Percentiles rank a stretch among this genome's conserved stretches.
Conservation (phyloP, 2,329 filamentous ascomycete species). For the Calonectria hawksworthii region DNA sequence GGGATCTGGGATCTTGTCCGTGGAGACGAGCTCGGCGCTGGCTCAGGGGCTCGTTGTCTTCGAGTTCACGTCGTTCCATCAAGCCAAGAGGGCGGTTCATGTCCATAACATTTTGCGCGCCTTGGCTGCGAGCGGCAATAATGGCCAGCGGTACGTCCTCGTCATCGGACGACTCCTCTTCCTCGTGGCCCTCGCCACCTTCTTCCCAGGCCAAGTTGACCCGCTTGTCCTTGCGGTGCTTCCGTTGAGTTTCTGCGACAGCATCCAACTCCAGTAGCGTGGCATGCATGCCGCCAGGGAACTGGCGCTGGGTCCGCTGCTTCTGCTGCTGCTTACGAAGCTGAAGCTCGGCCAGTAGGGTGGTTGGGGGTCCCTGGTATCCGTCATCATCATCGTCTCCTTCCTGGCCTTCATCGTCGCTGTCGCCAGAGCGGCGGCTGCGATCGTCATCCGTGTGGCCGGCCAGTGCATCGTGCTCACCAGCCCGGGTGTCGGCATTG, state of each 20-base stretch:
- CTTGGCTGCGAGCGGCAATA: conserved; percentile 74
- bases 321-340: conserved; percentile 91
- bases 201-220: conserved; percentile 95
- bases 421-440: conserved; percentile 35
- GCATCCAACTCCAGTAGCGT: conserved; percentile 93
- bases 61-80: conserved; percentile 85
- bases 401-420: conserved; percentile 54
- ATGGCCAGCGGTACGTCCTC: conserved; percentile 92
- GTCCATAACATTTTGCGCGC: conserved; percentile 65
- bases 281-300: conserved; percentile 86
- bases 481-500: conserved; percentile 43
- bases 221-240: conserved; percentile 79
- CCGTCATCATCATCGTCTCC: conserved; percentile 64
- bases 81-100: conserved; percentile 78
- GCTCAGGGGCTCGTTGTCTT: conserved; percentile 93
- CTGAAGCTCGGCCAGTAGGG: conserved; percentile 91
- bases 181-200: conserved; percentile 66
- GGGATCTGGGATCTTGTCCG: conserved; percentile 67
- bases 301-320: conserved; percentile 76
- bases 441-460: conserved; percentile 48
- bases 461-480: conserved; percentile 38
- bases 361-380: conserved; percentile 84
- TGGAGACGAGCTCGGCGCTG: conserved; percentile 81
- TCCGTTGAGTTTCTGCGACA: conserved; percentile 86
- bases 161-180: conserved; percentile 70